Base-by-base conservation (phyloP, 1,284 basidiomycete genomes). In the Ustilago trichophora region DNA sequence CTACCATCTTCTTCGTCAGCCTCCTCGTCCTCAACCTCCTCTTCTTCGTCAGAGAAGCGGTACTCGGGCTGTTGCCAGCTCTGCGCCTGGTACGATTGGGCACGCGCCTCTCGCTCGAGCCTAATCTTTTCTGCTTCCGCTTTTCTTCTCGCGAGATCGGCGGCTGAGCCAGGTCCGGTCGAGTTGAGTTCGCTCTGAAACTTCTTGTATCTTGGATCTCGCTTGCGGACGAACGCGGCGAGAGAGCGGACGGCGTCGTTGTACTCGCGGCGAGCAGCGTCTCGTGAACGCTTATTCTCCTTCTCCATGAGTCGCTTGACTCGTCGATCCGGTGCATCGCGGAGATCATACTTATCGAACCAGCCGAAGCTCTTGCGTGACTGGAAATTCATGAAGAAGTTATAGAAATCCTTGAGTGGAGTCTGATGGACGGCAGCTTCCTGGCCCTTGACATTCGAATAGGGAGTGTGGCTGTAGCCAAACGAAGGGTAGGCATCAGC, bases 261-360 rank as follows among this genome's bases (percentile, higher is more conserved):
- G 82, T 96, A 98, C 71, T 98, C 95, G 77, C 87, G 87, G 32
- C 91, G 86, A 6, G 91, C 90, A 35, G 91, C 90, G 33, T 96
- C 92, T 13, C 94, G 86, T 8, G 88, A 87, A 73, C 93, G 93
- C 82, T 92, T 93, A 82, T 98, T 98, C 73, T 98, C 96, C 77
- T 90, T 91, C 81, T 98, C 96, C 90, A 98, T 94, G 32, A 93
- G 76, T 64, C 63, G 87, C 75, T 93, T 87, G 37, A 91, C 86
- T 36, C 89, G 87, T 19, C 95, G 86, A 82, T 96, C 93, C 10
- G 92, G 91, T 3, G 93, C 94, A 57, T 94, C 90, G 15, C 87
- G 84, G 2, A 88, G 65, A 77, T 93, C 90, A 88, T 92, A 96
- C 73, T 88, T 86, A 64, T 94, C 92, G 51, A 86, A 86, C 93